Evolutionary conservation across 2,329 filamentous ascomycete species (phyloP).

Genomic region (Lachnum nothofagi): DNA sequence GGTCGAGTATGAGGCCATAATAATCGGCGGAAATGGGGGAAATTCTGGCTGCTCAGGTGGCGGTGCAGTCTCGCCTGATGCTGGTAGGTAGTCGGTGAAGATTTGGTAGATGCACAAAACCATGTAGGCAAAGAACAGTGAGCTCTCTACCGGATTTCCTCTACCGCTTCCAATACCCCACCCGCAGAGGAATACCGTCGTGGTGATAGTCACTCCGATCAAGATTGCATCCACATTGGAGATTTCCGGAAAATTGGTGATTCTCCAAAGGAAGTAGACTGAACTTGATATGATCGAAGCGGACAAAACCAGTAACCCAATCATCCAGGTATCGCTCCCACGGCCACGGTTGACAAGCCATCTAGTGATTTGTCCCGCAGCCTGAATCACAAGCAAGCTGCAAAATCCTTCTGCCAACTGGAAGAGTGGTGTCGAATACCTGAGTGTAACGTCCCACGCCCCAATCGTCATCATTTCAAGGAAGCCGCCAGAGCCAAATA

Average conservation of each 20-base stretch:
- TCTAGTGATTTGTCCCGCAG: conserved; percentile 85
- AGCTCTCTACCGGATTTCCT: conserved; percentile 92
- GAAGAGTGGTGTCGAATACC: conserved; percentile 90
- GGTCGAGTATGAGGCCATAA: conserved; percentile 97
- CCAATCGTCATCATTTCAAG: conserved; percentile 76
- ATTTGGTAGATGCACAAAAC: conserved; percentile 99
- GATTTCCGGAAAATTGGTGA: conserved; percentile 88
- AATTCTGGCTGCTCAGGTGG: conserved; percentile 71
- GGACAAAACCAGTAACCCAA: conserved; percentile 79
- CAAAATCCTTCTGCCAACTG: conserved; percentile 95
- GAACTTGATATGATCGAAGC: conserved; percentile 89
- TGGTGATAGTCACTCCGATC: conserved; percentile 88
- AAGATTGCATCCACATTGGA: conserved; percentile 87
- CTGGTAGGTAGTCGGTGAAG: conserved; percentile 92
- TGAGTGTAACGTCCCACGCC: conserved; percentile 80
- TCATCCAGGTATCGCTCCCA: conserved; percentile 89
- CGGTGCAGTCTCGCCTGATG: conserved; percentile 52
- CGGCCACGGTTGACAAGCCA: conserved; percentile 91
- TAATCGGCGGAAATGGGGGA: conserved; percentile 90
- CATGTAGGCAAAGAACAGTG: conserved; percentile 90
- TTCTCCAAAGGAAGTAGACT: conserved; percentile 92
- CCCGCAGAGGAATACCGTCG: conserved; percentile 83
- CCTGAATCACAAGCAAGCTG: conserved; percentile 91
- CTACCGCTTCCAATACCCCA: conserved; percentile 92
- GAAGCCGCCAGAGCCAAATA: conserved; percentile 81